Base-by-base conservation (phyloP, 352 stramenopile genomes). In the Globisporangium emineosum region DNA sequence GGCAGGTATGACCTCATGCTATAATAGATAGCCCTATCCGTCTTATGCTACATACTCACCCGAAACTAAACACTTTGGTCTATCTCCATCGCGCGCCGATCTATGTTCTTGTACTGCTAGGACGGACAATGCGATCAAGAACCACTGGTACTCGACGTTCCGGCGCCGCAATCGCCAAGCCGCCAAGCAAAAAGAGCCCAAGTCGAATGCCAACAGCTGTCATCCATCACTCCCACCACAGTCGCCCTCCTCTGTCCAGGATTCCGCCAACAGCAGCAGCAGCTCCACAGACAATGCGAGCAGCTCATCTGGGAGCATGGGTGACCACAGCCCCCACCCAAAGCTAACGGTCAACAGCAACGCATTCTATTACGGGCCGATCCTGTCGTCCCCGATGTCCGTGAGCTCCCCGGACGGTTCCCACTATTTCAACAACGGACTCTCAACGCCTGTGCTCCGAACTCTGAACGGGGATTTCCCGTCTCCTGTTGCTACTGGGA, bases 121-220 rank as follows among this genome's bases (percentile, higher is more conserved):
- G 9, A 93, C 83, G 1, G 85, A 94, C 69, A 94, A 94, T 65
- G 85, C 85, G 25, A 91, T 94, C 70, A 94, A 94, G 65, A 94
- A 94, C 67, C 85, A 92, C 67, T 94, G 83, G 83, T 91, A 94
- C 73, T 94, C 85, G 60, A 92, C 85, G 2, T 84, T 79, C 45
- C 76, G 85, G 0, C 73, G 85, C 1, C 77, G 75, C 32, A 82
- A 69, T 51, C 79, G 83, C 21, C 79, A 89, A 60, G 81, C 75
- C 3, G 77, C 74, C 35, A 91, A 89, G 65, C 57, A 69, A n/a
- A 45, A 45, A 45, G 40, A 45, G 40, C 40, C 9, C 59, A 69
- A 1, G 65, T 71, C 7, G 68, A 72, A n/a, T 17, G 19, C 15
- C 40, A 45, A 45, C 12, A 15, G 40, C 40, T n/a, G n/a, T n/a